Evolutionary conservation across 2,329 filamentous ascomycete genomes (phyloP), one percentile per base, ranked within the genome.

Genomic region (Simplicillium aogashimaense): DNA sequence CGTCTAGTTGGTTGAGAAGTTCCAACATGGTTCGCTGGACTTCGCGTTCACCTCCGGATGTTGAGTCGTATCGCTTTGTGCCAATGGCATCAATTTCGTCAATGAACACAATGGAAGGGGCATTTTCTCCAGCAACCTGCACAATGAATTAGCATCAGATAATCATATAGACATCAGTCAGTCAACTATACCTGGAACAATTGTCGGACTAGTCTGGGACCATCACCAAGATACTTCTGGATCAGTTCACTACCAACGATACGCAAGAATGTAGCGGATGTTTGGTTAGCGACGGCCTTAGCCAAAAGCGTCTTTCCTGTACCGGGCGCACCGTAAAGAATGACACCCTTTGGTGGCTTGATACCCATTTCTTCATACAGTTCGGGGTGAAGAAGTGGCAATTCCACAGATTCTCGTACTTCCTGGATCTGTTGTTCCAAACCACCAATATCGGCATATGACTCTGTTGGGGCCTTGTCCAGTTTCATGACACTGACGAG

Each of bases 281-380:
- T 97, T 62, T 95, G 90, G 60, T 98, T 97, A 50, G 92, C 92
- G 37, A 98, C 92, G 9, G 92, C 92, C 70, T 97, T 97, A 45
- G 92, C 92, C 43, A 98, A 72, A 3, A 95, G 71, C 5, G 89
- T 97, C 70, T 97, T 98, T 64, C 92, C 92, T 8, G 92, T 98
- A 63, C 92, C 92, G 0, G 92, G 92, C 5, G 87, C 88, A 67
- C 92, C 92, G 61, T 98, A 98, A 18, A 98, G 81, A 56, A 98
- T 98, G 53, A 98, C 92, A 74, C 92, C 92, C 76, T 98, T 98
- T 45, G 92, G 92, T 4, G 92, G 92, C 66, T 98, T 98, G 74
- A 98, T 97, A 57, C 92, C 92, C 92, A 98, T 98, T 70, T 98
- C 92, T 64, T 98, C 92, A 65, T 98, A 98, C 39, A 98, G 70